Percentiles rank a stretch among this genome's conserved stretches.
Evolutionary conservation across 306 rosid species (phyloP).

Genomic region (Fagus sylvatica): DNA sequence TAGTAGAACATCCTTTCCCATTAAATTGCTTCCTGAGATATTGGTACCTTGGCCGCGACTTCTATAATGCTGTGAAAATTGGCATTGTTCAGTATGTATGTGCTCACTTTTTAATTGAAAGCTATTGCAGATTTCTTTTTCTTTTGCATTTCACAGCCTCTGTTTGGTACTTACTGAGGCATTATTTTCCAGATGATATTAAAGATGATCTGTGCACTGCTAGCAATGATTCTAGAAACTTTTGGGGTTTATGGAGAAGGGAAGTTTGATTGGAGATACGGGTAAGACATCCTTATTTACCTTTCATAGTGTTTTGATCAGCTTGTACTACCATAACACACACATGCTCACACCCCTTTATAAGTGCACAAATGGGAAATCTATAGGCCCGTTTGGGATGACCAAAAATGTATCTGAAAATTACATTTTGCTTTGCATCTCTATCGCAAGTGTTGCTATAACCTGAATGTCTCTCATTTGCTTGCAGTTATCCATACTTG

Average conservation of each 20-base stretch:
- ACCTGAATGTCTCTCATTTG: conserved; percentile 29
- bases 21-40: conserved; percentile 71
- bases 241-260: conserved; percentile 99
- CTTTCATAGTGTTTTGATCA: neutral
- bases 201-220: conserved; percentile 90
- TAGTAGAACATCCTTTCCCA: conserved; percentile 97
- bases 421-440: neutral
- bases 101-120: conserved; percentile 28
- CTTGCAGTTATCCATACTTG: conserved; percentile 92
- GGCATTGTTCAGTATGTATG: conserved; percentile 99
- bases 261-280: conserved; percentile 87
- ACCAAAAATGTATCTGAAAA: neutral
- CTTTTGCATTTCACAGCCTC: conserved; percentile 4
- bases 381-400: conserved; percentile 7
- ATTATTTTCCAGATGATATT: conserved; percentile 76
- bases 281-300: conserved; percentile 50
- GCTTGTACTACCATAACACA: conserved; percentile 20
- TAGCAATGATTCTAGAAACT: conserved; percentile 90
- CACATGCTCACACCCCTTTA: neutral
- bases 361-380: conserved; percentile 3
- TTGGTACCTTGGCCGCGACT: conserved; percentile 90
- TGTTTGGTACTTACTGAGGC: conserved; percentile 33
- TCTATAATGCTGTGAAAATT: conserved; percentile 94
- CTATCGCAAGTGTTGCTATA: conserved; percentile 14
- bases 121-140: conserved; percentile 12